A percentile compares a stretch with the other conserved stretches of the same genome.
phyloP scores from a whole-genome alignment of 1,284 basidiomycete species.

The Neonothopanus nambi region DNA sequence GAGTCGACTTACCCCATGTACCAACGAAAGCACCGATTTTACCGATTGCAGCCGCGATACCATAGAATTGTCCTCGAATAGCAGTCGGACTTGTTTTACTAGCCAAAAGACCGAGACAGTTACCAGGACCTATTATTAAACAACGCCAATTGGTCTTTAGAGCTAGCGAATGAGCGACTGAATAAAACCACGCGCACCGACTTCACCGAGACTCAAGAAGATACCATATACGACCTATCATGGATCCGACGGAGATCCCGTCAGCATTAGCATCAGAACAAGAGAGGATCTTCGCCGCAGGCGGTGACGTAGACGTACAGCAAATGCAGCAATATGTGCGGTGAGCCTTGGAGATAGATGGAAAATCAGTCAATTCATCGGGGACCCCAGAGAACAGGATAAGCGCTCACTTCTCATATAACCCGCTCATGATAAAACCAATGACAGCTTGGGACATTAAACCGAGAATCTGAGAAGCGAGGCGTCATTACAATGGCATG shows the following conservation, averaged over 20 bases:
- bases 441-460: slow-evolving; percentile 70
- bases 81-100: slow-evolving; percentile 83
- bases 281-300: no score
- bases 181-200: slow-evolving; percentile 27
- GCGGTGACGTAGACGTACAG: slow-evolving; percentile 41
- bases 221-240: slow-evolving; percentile 70
- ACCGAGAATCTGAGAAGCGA: slow-evolving; percentile 55
- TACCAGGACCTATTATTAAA: slow-evolving; percentile 62
- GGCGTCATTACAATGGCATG: background rate
- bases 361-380: no score
- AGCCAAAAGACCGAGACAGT: slow-evolving; percentile 79
- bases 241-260: no score
- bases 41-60: slow-evolving; percentile 85
- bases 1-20: slow-evolving; percentile 50
- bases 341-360: slow-evolving; percentile 34
- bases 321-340: slow-evolving; percentile 75
- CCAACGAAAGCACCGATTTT: slow-evolving; percentile 89
- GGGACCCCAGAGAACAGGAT: no score
- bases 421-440: slow-evolving; percentile 85
- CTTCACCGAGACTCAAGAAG: slow-evolving; percentile 85
- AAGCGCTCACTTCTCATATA: slow-evolving; percentile 23
- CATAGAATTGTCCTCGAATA: slow-evolving; percentile 85
- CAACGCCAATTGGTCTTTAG: slow-evolving; percentile 58
- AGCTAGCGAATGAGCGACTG: background rate
- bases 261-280: no score